A percentile compares a stretch with the other conserved stretches of the same genome.
Conservation (phyloP, 306 rosid species). For the Carpinus viminea region DNA sequence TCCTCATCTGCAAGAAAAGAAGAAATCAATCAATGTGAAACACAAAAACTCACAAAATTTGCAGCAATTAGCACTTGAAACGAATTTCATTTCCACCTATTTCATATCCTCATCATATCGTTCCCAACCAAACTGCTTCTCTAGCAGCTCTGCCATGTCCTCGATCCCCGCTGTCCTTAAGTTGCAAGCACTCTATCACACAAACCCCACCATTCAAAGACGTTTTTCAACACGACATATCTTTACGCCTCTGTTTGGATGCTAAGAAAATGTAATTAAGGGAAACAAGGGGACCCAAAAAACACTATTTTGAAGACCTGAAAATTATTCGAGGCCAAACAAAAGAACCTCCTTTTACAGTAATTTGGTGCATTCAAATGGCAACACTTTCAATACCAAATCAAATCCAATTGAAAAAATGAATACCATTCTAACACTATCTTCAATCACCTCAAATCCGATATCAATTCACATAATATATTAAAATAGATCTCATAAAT, state of each 20-base stretch:
- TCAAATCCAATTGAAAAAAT: neutral
- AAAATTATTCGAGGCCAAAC: neutral
- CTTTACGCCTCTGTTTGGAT: conserved; percentile 11
- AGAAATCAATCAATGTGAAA: too few species aligned
- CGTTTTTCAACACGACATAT: conserved; percentile 7
- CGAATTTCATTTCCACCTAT: too few species aligned
- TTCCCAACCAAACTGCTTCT: conserved; percentile 50
- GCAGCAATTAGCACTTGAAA: too few species aligned
- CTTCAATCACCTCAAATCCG: neutral
- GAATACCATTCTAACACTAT: too few species aligned
- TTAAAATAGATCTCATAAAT: neutral
- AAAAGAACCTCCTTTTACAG: neutral
- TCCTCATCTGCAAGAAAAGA: too few species aligned
- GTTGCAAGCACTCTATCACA: conserved; percentile 68
- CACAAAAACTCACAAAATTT: too few species aligned
- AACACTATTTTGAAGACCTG: neutral
- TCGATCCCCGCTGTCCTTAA: conserved; percentile 88
- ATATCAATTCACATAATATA: neutral
- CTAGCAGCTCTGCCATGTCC: conserved; percentile 72
- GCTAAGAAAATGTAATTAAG: neutral
- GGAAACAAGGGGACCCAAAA: neutral
- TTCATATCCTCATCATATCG: too few species aligned
- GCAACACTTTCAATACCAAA: neutral
- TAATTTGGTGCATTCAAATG: neutral
- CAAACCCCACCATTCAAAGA: conserved; percentile 13